Evolutionary conservation across 805 yeast genomes (phyloP).

Genomic region (Teunomyces panamensis): DNA sequence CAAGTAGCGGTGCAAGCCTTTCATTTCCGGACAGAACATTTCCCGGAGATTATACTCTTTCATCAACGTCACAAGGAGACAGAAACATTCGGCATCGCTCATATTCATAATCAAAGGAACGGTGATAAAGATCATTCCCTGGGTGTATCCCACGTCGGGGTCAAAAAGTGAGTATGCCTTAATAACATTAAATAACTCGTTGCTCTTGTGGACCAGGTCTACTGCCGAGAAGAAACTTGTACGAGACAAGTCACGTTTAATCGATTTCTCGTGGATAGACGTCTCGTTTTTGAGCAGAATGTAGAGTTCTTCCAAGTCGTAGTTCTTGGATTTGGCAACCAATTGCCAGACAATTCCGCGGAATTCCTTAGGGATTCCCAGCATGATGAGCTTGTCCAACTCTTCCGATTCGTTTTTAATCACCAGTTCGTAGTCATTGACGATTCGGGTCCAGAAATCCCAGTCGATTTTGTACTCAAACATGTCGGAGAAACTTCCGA

Average conservation of each 20-base stretch:
- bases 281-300: conserved; percentile 45
- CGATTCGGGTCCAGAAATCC: conserved; percentile 86
- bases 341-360: conserved; percentile 94
- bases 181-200: conserved; percentile 68
- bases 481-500: conserved; percentile 39
- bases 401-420: conserved; percentile 60
- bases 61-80: conserved; percentile 79
- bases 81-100: conserved; percentile 81
- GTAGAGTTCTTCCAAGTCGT: conserved; percentile 59
- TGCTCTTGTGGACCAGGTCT: conserved; percentile 53
- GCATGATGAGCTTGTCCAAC: conserved; percentile 58
- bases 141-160: conserved; percentile 94
- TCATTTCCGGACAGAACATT: conserved; percentile 85
- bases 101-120: conserved; percentile 82
- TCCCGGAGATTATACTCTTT: conserved; percentile 76
- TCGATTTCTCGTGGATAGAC: conserved; percentile 69
- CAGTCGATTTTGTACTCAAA: conserved; percentile 52
- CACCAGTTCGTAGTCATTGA: conserved; percentile 68
- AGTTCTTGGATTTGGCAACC: conserved; percentile 73
- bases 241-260: conserved; percentile 77
- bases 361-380: conserved; percentile 81
- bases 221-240: conserved; percentile 73
- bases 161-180: conserved; percentile 84
- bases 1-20: conserved; percentile 78
- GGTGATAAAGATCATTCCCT: conserved; percentile 93